Evolutionary conservation across 768 basidiomycete species (phyloP).

Genomic region (Russula ochroleuca): DNA sequence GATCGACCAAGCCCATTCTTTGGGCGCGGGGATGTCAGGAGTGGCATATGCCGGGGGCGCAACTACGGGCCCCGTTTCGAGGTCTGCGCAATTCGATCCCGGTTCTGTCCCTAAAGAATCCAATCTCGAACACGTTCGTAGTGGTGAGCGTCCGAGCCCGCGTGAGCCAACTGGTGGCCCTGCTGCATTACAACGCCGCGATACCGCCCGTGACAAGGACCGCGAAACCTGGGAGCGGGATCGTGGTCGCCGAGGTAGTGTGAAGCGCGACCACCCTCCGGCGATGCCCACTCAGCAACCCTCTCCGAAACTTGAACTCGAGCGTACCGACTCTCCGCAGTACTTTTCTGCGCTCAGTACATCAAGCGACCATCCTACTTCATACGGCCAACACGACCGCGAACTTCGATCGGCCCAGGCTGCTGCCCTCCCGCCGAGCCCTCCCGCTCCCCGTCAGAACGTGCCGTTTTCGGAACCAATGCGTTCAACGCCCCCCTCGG

Average conservation of each 20-base stretch:
- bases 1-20: constrained; percentile 23
- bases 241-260: constrained; percentile 24
- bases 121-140: constrained; percentile 22
- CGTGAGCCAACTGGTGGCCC: constrained; percentile 15
- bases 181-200: constrained; percentile 17
- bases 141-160: constrained; percentile 20
- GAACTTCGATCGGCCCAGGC: constrained; percentile 22
- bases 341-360: constrained; percentile 25
- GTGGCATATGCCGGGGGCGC: constrained; percentile 25
- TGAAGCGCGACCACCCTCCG: constrained; percentile 21
- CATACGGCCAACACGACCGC: constrained; percentile 23
- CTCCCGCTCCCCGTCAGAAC: constrained; percentile 19
- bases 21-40: constrained; percentile 23
- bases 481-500: constrained; percentile 22
- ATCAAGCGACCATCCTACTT: constrained; percentile 14
- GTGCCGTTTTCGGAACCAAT: constrained; percentile 19
- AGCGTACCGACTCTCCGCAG: constrained; percentile 20
- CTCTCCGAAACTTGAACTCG: constrained; percentile 19
- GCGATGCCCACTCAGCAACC: constrained; percentile 13
- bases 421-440: constrained; percentile 20
- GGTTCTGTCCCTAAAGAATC: constrained; percentile 25
- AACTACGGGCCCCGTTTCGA: constrained; percentile 21
- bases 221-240: constrained; percentile 22
- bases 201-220: constrained; percentile 20
- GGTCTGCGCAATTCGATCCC: constrained; percentile 20